These are phyloP conservation scores for Mycena vitilis DNA, from an alignment of 768 basidiomycete species.

Conservation along the genomic window DNA sequence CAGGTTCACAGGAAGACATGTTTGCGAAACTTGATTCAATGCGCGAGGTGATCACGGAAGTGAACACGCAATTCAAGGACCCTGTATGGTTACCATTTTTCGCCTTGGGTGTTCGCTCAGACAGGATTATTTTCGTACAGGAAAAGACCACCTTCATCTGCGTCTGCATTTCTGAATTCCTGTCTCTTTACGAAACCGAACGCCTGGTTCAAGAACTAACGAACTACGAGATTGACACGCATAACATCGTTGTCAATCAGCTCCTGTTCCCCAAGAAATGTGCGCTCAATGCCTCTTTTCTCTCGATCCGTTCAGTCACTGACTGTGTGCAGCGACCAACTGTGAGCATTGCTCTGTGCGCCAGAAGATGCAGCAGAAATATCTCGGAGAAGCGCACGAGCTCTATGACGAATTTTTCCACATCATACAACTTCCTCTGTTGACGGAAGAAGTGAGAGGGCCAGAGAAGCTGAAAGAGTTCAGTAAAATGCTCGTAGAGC, in stretches of 20 bases:
- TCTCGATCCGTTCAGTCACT: constrained; percentile 10
- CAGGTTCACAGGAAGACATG: constrained; percentile 96
- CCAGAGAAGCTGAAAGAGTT: constrained; percentile 94
- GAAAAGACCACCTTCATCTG: constrained; percentile 99
- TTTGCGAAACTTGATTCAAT: constrained; percentile 98
- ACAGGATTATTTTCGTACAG: constrained; percentile 55
- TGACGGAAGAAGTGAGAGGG: constrained; percentile 97
- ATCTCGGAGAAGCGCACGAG: constrained; percentile 95
- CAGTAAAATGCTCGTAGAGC: constrained; percentile 89
- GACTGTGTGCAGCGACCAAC: constrained; percentile 73
- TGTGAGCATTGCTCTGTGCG: constrained; percentile 97
- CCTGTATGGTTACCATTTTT: constrained; percentile 67
- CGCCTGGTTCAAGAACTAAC: constrained; percentile 96
- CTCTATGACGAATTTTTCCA: constrained; percentile 99
- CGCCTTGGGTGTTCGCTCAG: constrained; percentile 5
- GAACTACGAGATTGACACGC: constrained; percentile 96
- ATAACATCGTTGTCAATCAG: constrained; percentile 99
- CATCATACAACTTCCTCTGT: constrained; percentile 90
- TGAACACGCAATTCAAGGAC: constrained; percentile 99
- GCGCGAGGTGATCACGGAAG: constrained; percentile 97
- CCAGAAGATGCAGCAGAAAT: constrained; percentile 98
- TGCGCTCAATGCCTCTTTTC: constrained; percentile 41
- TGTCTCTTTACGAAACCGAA: constrained; percentile 98
- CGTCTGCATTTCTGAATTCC: constrained; percentile 98
- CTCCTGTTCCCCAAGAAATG: constrained; percentile 92